These are phyloP conservation scores for Trichoderma brevicompactum DNA, from an alignment of 2,329 filamentous ascomycete species.

Conservation along the genomic window DNA sequence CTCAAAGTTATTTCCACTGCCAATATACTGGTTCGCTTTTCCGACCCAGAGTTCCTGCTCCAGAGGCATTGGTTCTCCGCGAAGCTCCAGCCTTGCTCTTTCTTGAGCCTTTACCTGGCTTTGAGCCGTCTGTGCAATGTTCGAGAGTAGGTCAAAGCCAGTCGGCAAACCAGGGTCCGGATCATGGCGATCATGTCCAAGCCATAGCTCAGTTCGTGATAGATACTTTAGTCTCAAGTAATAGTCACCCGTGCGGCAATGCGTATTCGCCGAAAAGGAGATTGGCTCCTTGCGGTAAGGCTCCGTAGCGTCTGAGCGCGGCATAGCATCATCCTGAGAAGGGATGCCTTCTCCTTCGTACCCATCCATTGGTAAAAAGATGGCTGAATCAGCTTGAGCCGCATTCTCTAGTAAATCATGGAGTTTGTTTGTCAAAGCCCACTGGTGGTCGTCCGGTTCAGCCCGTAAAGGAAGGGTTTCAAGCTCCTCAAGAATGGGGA, in stretches of 20 bases:
- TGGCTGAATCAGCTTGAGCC: slow-evolving; percentile 34
- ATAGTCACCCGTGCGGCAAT: slow-evolving; percentile 26
- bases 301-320: slow-evolving; percentile 5
- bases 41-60: slow-evolving; percentile 15
- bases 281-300: slow-evolving; percentile 28
- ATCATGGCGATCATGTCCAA: slow-evolving; percentile 4
- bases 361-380: slow-evolving; percentile 38
- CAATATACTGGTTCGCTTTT: slow-evolving; percentile 3
- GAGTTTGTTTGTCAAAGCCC: slow-evolving; percentile 33
- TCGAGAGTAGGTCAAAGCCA: slow-evolving; percentile 10
- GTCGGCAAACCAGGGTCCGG: slow-evolving; percentile 1
- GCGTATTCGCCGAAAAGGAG: slow-evolving; percentile 24
- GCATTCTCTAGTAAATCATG: slow-evolving; percentile 35
- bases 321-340: slow-evolving; percentile 26
- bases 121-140: neutral
- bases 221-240: slow-evolving; percentile 29
- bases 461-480: neutral
- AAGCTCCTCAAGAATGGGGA: slow-evolving; percentile 28
- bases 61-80: slow-evolving; percentile 22
- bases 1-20: neutral
- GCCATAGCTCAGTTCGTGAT: slow-evolving; percentile 19
- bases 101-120: slow-evolving; percentile 18
- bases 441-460: slow-evolving; percentile 13
- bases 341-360: slow-evolving; percentile 35
- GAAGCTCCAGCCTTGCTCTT: slow-evolving; percentile 28